Evolutionary conservation across 495 filamentous ascomycete species (phyloP), one percentile per base, ranked within the genome.

Genomic region (Chaetomium fimeti): DNA sequence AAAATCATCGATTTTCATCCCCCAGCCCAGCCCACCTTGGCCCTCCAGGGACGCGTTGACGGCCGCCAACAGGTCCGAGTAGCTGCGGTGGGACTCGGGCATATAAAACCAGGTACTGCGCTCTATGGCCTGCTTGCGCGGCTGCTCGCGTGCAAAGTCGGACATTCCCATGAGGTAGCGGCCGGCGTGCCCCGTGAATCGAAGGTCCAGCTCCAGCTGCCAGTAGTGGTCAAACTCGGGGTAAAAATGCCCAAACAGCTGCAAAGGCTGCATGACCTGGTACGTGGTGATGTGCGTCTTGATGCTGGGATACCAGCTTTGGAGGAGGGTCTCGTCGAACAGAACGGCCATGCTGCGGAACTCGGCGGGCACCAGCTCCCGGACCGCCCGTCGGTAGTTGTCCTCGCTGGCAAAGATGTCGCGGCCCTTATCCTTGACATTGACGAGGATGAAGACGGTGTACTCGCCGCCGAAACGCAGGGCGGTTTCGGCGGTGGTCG

Each of bases 41-140:
- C 57, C 57, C 25, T 47, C 42, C 15, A 60, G 42, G 7, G 57
- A 32, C 2, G 57, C 57, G 27, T 60, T 60, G 18, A 60, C 25
- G 15, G 57, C 57, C 8, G 5, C 18, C 2, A 60, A 16, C 24
- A 60, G 25, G 42, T 47, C 57, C 24, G 57, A 48, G 57, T 60
- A 60, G 57, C n/a, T 4, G 8, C 27, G 4, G 27, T 60, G 57
- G 27, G 48, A 47, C 25, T 47, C 27, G 25, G 57, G 57, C 42
- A 60, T 60, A 25, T 60, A 60, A 8, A 32, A 60, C 57, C 57
- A 60, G 27, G 57, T 47, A 28, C 57, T 60, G 42, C 57, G 57
- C 42, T 60, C 57, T 7, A 48, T 48, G 15, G 57, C 40, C 43
- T 60, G 57, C 57, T 60, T 60, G 25, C 57, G 57, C 28, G 57